These are phyloP conservation scores for Penicillium sp. DNA, from an alignment of 2,329 filamentous ascomycete genomes.

Conservation along the genomic window DNA sequence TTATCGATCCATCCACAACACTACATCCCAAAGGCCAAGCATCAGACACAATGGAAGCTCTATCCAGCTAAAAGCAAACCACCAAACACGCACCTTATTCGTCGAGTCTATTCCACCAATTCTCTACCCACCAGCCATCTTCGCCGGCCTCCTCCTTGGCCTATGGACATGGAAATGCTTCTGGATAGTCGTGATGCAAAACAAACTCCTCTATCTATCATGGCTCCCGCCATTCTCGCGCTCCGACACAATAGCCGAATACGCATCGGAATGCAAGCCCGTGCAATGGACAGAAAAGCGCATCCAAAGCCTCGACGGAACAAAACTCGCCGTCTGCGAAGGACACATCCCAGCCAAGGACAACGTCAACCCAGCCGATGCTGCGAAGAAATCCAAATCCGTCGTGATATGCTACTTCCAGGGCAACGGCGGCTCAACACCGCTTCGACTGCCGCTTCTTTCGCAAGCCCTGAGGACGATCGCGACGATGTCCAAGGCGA, in stretches of 20 bases:
- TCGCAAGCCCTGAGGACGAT: slow-evolving; percentile 47
- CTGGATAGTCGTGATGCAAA: slow-evolving; percentile 77
- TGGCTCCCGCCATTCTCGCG: slow-evolving; percentile 72
- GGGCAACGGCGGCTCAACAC: slow-evolving; percentile 37
- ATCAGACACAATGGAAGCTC: not conserved
- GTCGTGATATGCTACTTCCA: slow-evolving; percentile 39
- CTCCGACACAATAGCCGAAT: slow-evolving; percentile 67
- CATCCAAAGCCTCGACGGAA: slow-evolving; percentile 34
- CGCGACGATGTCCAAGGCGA: slow-evolving; percentile 1
- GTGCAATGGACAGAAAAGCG: slow-evolving; percentile 68
- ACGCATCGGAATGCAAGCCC: slow-evolving; percentile 59
- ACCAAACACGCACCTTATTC: slow-evolving; percentile 16
- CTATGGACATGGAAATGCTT: slow-evolving; percentile 67
- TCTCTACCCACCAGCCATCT: slow-evolving; percentile 68
- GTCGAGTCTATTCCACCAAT: slow-evolving; percentile 43
- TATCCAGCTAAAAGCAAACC: not conserved
- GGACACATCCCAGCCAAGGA: slow-evolving; percentile 60
- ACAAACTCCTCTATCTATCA: slow-evolving; percentile 81
- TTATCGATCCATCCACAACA: not conserved
- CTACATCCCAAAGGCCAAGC: slow-evolving; percentile 1
- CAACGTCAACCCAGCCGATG: slow-evolving; percentile 39
- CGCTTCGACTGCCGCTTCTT: slow-evolving; percentile 44
- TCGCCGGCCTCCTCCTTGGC: slow-evolving; percentile 64
- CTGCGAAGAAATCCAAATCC: slow-evolving; percentile 6
- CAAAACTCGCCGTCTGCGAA: slow-evolving; percentile 63